phyloP scores from a whole-genome alignment of 2,329 filamentous ascomycete genomes.

The Xylariaceae sp. region DNA sequence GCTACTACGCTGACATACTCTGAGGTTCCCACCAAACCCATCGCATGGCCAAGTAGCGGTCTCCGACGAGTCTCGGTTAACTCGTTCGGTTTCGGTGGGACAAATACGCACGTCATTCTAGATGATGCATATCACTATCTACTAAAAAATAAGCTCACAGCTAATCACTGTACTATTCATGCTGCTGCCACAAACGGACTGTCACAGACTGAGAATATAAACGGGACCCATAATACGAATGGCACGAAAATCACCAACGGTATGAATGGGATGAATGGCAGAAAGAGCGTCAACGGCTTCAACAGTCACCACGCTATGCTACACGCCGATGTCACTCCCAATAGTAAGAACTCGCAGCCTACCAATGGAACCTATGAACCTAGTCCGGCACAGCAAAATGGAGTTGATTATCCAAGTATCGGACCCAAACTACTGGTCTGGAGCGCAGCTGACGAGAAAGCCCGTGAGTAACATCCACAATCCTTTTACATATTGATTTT shows the following conservation, averaged over 20 bases:
- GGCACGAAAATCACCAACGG: neutral
- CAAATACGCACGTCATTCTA: slow-evolving; percentile 38
- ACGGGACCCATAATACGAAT: neutral
- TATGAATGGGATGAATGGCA: neutral
- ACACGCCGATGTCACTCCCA: slow-evolving; percentile 24
- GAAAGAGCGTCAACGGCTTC: neutral
- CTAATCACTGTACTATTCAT: slow-evolving; percentile 30
- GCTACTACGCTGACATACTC: slow-evolving; percentile 13
- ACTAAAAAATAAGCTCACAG: slow-evolving; percentile 20
- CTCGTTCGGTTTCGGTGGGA: slow-evolving; percentile 40
- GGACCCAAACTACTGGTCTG: slow-evolving; percentile 36
- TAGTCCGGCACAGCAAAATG: neutral
- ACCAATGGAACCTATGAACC: neutral
- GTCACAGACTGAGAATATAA: neutral
- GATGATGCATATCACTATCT: slow-evolving; percentile 38
- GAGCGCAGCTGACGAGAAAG: slow-evolving; percentile 42
- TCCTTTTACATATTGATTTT: neutral
- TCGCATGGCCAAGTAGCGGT: slow-evolving; percentile 44
- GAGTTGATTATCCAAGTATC: neutral
- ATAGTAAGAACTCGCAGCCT: slow-evolving; percentile 33
- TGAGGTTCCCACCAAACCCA: slow-evolving; percentile 34
- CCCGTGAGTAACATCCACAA: slow-evolving; percentile 10
- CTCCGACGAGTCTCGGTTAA: slow-evolving; percentile 42
- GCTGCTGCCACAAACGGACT: neutral
- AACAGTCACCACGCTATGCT: neutral